Percentiles rank a stretch among this genome's conserved stretches.
phyloP scores from a whole-genome alignment of 768 basidiomycete genomes.

The Xerocomus potaroensis region DNA sequence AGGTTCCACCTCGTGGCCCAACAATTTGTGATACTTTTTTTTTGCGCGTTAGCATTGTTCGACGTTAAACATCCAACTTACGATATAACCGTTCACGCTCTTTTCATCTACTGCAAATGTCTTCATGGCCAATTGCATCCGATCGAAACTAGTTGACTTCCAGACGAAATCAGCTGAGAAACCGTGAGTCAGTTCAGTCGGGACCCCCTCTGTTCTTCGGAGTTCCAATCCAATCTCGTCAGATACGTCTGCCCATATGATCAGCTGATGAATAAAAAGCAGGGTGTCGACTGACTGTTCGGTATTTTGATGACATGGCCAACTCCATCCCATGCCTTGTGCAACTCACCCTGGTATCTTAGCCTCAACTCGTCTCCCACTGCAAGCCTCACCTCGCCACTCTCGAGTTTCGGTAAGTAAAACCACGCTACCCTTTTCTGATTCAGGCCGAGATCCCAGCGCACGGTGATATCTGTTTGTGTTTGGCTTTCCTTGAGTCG shows the following conservation, averaged over 20 bases:
- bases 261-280: conserved; percentile 1
- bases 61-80: conserved; percentile 38
- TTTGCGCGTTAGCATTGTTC: conserved; percentile 2
- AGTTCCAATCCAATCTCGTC: conserved; percentile 97
- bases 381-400: conserved; percentile 93
- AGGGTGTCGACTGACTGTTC: conserved; percentile 65
- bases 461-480: conserved; percentile 90
- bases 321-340: conserved; percentile 95
- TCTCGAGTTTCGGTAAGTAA: conserved; percentile 91
- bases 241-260: conserved; percentile 70
- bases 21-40: conserved; percentile 90
- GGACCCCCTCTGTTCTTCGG: conserved; percentile 85
- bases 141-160: conserved; percentile 99
- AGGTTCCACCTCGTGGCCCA: conserved; percentile 96
- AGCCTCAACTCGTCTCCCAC: conserved; percentile 94
- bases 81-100: conserved; percentile 98
- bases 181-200: conserved; percentile 89
- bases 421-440: conserved; percentile 99
- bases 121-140: conserved; percentile 99
- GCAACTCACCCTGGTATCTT: conserved; percentile 83
- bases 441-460: conserved; percentile 98
- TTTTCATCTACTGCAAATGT: conserved; percentile 99
- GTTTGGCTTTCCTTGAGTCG: conserved; percentile 97
- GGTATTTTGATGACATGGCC: conserved; percentile 99
- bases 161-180: conserved; percentile 99